Conservation (phyloP, 1,139 yeast species). For the Lodderomyces margitis region DNA sequence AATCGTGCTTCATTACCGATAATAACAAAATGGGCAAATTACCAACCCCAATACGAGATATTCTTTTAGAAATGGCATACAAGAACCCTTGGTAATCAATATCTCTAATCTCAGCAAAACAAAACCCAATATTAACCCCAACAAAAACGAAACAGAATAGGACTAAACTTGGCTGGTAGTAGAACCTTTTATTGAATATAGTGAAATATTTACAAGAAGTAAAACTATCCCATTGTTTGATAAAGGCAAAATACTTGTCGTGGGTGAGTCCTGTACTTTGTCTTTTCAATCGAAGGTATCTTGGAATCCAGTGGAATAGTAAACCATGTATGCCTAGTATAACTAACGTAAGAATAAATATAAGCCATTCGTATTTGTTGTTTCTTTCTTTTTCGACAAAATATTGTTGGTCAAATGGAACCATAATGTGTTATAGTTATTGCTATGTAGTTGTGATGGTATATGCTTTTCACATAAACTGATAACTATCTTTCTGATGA, state of each 20-base stretch:
- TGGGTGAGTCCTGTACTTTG: slow-evolving; percentile 6
- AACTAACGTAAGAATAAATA: slow-evolving; percentile 25
- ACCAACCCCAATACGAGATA: slow-evolving; percentile 41
- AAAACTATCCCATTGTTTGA: slow-evolving; percentile 28
- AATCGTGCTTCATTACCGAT: slow-evolving; percentile 38
- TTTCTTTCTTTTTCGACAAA: slow-evolving; percentile 38
- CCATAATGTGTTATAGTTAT: too few relatives aligned
- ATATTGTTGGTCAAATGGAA: slow-evolving; percentile 25
- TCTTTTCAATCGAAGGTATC: slow-evolving; percentile 15
- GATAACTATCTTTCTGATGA: too few relatives aligned
- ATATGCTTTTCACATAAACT: too few relatives aligned
- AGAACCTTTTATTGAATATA: slow-evolving; percentile 17
- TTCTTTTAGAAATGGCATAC: slow-evolving; percentile 43
- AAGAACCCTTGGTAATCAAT: slow-evolving; percentile 37
- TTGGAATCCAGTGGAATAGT: slow-evolving; percentile 43
- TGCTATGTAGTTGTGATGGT: too few relatives aligned
- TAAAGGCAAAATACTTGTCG: slow-evolving; percentile 22
- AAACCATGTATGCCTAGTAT: slow-evolving; percentile 38
- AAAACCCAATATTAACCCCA: slow-evolving; percentile 27
- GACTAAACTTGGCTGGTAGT: slow-evolving; percentile 43
- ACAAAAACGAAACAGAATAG: slow-evolving; percentile 26
- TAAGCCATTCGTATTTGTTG: slow-evolving; percentile 35
- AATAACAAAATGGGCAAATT: slow-evolving; percentile 40
- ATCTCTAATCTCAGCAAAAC: slow-evolving; percentile 31
- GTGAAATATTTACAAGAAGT: slow-evolving; percentile 29